Evolutionary conservation across 345 rosid species (phyloP).

Genomic region (Citrus cavaleriei): DNA sequence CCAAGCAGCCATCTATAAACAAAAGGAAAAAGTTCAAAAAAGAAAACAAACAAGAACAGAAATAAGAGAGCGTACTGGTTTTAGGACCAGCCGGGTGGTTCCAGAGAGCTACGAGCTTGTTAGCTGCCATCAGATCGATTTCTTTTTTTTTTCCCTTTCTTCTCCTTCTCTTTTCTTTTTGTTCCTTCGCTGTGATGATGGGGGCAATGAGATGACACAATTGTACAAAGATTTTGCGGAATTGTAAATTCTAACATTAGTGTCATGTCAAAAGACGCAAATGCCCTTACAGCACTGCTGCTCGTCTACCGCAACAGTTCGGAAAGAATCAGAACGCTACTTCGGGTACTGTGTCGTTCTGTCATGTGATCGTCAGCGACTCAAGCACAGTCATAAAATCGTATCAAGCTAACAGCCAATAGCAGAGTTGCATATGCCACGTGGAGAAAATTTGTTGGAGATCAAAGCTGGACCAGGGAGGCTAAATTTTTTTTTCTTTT

Average conservation of each 20-base stretch:
- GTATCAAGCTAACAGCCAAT: too few species aligned
- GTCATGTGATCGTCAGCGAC: too few species aligned
- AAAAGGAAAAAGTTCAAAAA: neutral
- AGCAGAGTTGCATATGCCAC: too few species aligned
- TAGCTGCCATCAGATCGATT: conserved; percentile 13
- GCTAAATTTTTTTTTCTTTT: too few species aligned
- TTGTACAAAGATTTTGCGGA: neutral
- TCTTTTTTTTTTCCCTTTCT: too few species aligned
- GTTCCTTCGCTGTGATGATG: neutral
- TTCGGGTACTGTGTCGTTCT: too few species aligned
- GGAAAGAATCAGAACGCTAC: too few species aligned
- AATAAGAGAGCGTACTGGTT: conserved; percentile 29
- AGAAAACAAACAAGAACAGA: neutral
- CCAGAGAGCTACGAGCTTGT: conserved; percentile 45
- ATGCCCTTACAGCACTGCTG: neutral
- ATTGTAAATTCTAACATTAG: neutral
- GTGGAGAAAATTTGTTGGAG: too few species aligned
- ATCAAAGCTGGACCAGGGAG: too few species aligned
- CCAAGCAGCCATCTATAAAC: neutral
- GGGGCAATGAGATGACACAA: neutral
- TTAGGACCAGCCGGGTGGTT: conserved; percentile 52
- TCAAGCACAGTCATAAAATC: too few species aligned
- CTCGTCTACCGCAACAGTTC: too few species aligned
- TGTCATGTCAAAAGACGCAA: neutral
- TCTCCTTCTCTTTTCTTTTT: too few species aligned